Evolutionary conservation across 208 protist species (phyloP).

Genomic region (Crithidia acanthocephali): DNA sequence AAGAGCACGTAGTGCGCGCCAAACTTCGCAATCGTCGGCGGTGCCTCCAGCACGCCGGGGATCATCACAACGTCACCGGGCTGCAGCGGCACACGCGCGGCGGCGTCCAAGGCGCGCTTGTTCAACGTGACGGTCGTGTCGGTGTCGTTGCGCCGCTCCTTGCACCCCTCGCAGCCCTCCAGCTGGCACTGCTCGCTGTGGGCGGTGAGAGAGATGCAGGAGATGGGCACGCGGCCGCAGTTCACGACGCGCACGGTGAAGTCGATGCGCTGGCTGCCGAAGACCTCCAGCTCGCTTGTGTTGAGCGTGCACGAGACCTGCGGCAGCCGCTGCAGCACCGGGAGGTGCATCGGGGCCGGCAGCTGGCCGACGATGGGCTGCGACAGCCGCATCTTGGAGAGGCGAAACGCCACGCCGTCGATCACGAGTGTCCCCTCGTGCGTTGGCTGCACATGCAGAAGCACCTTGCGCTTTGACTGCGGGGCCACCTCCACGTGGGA

Average conservation of each 20-base stretch:
- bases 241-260: slow-evolving; percentile 81
- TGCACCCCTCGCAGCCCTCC: slow-evolving; percentile 84
- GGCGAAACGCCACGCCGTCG: slow-evolving; percentile 60
- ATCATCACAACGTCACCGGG: slow-evolving; percentile 71
- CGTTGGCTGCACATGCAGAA: slow-evolving; percentile 74
- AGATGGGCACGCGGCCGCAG: slow-evolving; percentile 66
- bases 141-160: slow-evolving; percentile 50
- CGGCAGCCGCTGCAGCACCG: slow-evolving; percentile 80
- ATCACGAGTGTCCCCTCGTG: slow-evolving; percentile 66
- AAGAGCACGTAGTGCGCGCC: slow-evolving; percentile 76
- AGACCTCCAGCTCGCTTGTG: slow-evolving; percentile 77
- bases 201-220: slow-evolving; percentile 68
- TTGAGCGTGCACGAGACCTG: slow-evolving; percentile 76
- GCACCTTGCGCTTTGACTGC: slow-evolving; percentile 45
- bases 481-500: slow-evolving; percentile 57
- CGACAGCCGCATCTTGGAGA: slow-evolving; percentile 43
- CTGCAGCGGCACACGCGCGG: slow-evolving; percentile 43
- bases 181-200: slow-evolving; percentile 86
- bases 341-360: slow-evolving; percentile 53
- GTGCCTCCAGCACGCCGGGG: slow-evolving; percentile 59
- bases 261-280: slow-evolving; percentile 72
- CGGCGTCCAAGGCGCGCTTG: slow-evolving; percentile 50
- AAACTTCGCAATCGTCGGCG: slow-evolving; percentile 47
- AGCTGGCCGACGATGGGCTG: slow-evolving; percentile 42
- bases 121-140: slow-evolving; percentile 57